phyloP scores from a whole-genome alignment of 768 basidiomycete genomes.

The Tylopilus subfusipes region DNA sequence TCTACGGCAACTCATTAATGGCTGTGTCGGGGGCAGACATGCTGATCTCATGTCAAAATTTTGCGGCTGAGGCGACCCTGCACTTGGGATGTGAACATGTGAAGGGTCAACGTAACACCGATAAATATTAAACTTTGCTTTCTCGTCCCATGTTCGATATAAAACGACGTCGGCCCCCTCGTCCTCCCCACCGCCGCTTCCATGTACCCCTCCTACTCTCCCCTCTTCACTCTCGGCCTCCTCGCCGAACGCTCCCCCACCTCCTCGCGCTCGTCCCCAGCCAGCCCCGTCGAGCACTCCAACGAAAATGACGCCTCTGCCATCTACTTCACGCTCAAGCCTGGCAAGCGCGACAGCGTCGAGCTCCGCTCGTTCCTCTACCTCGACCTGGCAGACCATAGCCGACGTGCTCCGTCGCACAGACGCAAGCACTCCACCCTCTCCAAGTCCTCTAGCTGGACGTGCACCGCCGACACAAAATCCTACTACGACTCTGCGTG shows the following conservation, averaged over 20 bases:
- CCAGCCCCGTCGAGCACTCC: slow-evolving; percentile 12
- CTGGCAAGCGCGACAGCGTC: slow-evolving; percentile 35
- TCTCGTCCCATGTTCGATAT: slow-evolving; percentile 9
- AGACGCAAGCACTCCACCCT: slow-evolving; percentile 33
- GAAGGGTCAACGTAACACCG: neutral
- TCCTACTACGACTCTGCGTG: slow-evolving; percentile 14
- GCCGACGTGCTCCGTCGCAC: slow-evolving; percentile 38
- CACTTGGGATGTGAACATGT: slow-evolving; percentile 11
- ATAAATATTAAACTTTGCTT: slow-evolving; percentile 21
- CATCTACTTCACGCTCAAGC: slow-evolving; percentile 48
- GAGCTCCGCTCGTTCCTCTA: slow-evolving; percentile 62
- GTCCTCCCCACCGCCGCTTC: neutral
- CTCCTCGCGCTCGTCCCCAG: neutral
- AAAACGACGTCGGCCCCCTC: slow-evolving; percentile 3
- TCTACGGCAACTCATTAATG: slow-evolving; percentile 18
- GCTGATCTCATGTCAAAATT: slow-evolving; percentile 2
- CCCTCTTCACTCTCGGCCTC: slow-evolving; percentile 64
- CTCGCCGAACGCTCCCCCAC: slow-evolving; percentile 32
- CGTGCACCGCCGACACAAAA: slow-evolving; percentile 13
- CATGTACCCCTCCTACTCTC: slow-evolving; percentile 42
- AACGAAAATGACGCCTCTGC: slow-evolving; percentile 37
- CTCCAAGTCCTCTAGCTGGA: slow-evolving; percentile 32
- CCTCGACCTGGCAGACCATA: slow-evolving; percentile 60
- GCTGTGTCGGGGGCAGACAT: neutral
- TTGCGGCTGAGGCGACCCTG: slow-evolving; percentile 16